Evolutionary conservation across 306 rosid species (phyloP), one percentile per base, ranked within the genome.

Genomic region (Rosa lucieae): DNA sequence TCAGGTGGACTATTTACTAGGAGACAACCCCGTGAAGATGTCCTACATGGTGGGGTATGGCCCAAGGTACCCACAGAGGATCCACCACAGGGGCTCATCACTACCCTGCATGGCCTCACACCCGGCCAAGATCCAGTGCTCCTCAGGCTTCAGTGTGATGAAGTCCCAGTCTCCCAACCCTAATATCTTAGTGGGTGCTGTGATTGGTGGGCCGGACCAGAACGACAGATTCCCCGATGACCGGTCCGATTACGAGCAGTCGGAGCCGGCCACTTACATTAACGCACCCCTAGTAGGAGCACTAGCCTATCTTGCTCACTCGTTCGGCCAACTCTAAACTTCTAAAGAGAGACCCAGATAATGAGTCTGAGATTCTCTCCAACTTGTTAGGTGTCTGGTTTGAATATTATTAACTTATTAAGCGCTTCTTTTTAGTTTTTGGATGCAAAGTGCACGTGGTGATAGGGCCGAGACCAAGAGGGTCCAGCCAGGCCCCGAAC

Each of bases 21-120:
- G 98, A 47, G 97, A 94, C 78, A 94, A 94, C 84, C 98, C 98
- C 0, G 43, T 86, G 84, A 90, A 80, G 80, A 94, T 92, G 97
- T 94, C 98, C 3, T 94, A 88, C 85, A 94, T 94, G 98, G 98
- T 94, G 78, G 98, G 98, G 63, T 92, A 92, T 76, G 98, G 98
- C 8, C 78, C 89, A 65, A 77, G 90, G 70, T 94, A 84, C 89
- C 97, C 98, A 10, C 86, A 14, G 62, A 92, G 97, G 91, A 90
- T 94, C 14, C 98, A 94, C 83, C 97, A 94, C 85, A 88, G 98
- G 83, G 97, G 94, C 3, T 87, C 97, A 80, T 94, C 98, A 0
- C 88, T 92, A 0, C 97, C 96, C 51, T 90, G 93, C 55, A 15
- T 86, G 49, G 76, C 82, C 8, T 67, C 51, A 1, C 95, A 91